Percentiles rank a stretch among this genome's conserved stretches.
Conservation (phyloP, 345 rosid genomes). For the Microcos paniculata region DNA sequence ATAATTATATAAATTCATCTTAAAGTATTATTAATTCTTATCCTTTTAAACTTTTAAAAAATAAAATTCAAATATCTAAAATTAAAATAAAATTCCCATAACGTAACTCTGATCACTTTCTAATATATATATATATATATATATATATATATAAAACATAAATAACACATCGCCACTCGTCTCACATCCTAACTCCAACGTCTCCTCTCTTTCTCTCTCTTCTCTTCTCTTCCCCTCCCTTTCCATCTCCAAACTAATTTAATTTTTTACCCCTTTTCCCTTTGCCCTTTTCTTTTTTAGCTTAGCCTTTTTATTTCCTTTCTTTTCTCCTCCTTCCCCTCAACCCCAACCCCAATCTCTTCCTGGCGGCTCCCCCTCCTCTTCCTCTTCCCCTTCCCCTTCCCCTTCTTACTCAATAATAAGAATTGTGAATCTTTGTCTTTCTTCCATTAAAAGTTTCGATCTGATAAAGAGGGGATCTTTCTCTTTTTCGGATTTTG, state of each 20-base stretch:
- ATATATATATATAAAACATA: neutral
- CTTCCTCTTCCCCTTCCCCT: neutral
- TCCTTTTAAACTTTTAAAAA: too few relatives aligned
- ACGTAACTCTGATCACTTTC: neutral
- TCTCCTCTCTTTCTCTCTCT: neutral
- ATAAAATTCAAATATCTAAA: too few relatives aligned
- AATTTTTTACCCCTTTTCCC: neutral
- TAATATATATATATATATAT: neutral
- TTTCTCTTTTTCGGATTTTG: neutral
- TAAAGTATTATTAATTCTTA: too few relatives aligned
- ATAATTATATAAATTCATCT: too few relatives aligned
- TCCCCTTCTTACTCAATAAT: neutral
- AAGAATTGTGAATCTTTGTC: slow-evolving; percentile 13
- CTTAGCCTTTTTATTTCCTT: neutral
- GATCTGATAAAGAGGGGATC: slow-evolving; percentile 22
- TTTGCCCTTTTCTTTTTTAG: neutral
- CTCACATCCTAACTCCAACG: neutral
- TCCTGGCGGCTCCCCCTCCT: slow-evolving; percentile 41
- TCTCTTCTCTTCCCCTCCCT: neutral
- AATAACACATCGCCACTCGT: slow-evolving; percentile 1
- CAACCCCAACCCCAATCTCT: slow-evolving; percentile 12
- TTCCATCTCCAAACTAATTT: neutral
- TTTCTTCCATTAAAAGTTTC: slow-evolving; percentile 11
- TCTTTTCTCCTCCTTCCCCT: neutral
- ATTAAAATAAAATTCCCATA: too few relatives aligned